Percentiles rank a stretch among this genome's conserved stretches.
These are phyloP conservation scores for Pestalotiopsis sp. DNA, from an alignment of 2,329 filamentous ascomycete species.

Conservation along the genomic window DNA sequence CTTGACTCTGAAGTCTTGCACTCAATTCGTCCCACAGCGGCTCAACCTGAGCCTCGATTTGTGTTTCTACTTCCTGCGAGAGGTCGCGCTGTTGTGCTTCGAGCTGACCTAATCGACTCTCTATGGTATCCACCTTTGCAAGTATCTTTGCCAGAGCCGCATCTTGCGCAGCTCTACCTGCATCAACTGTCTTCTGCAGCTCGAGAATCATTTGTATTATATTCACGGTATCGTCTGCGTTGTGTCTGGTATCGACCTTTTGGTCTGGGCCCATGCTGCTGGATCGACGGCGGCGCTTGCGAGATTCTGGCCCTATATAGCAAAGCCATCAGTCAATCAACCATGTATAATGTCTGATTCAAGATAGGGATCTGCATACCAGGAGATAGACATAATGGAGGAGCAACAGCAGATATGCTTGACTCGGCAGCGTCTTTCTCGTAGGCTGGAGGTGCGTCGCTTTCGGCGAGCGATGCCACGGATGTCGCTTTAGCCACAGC, in stretches of 20 bases:
- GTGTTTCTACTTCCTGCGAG: not conserved
- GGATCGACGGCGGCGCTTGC: not conserved
- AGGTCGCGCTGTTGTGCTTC: constrained; percentile 7
- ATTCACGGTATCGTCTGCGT: no score
- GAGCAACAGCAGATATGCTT: constrained; percentile 2
- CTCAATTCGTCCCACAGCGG: constrained; percentile 14
- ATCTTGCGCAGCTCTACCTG: not conserved
- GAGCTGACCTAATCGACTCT: constrained; percentile 1
- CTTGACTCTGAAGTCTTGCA: constrained; percentile 8
- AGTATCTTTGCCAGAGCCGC: constrained; percentile 6
- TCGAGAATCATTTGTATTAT: not conserved
- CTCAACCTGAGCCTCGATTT: constrained; percentile 1
- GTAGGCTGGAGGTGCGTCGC: constrained; percentile 13
- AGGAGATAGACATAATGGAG: constrained; percentile 4
- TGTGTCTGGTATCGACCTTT: not conserved
- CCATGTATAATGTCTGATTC: not conserved
- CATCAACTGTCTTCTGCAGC: not conserved
- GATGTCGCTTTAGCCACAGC: not conserved
- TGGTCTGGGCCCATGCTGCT: not conserved
- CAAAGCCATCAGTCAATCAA: not conserved
- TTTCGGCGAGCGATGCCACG: not conserved
- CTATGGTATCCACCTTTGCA: constrained; percentile 8
- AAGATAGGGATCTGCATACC: not conserved
- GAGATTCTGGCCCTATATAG: not conserved
- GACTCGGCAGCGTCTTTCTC: not conserved